phyloP scores from a whole-genome alignment of 352 stramenopile genomes.

The Globisporangium ultimum region DNA sequence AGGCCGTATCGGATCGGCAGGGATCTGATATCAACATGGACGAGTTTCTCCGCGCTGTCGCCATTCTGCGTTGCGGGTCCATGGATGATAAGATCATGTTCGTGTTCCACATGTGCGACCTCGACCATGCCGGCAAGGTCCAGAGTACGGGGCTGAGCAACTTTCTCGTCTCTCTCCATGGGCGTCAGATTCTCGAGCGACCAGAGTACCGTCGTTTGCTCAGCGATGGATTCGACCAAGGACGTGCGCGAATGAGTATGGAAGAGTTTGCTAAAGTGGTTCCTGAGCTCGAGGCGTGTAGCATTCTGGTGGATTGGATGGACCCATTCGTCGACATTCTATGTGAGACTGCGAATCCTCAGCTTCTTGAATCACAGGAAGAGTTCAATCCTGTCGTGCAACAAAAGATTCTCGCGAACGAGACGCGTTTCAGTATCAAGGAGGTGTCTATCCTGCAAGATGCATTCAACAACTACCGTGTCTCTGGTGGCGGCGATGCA shows the following conservation, averaged over 20 bases:
- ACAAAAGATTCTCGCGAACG: conserved; percentile 83
- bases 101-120: conserved; percentile 87
- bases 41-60: conserved; percentile 78
- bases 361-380: conserved; percentile 82
- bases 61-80: conserved; percentile 68
- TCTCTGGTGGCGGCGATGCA: conserved; percentile 54
- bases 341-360: conserved; percentile 73
- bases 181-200: conserved; percentile 70
- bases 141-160: conserved; percentile 85
- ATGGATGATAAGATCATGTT: conserved; percentile 78
- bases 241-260: conserved; percentile 65
- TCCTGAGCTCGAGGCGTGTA: conserved; percentile 40
- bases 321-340: conserved; percentile 80
- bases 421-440: conserved; percentile 77
- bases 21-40: conserved; percentile 87
- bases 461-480: conserved; percentile 82
- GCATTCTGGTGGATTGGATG: conserved; percentile 83
- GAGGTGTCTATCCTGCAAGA: conserved; percentile 81
- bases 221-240: conserved; percentile 81
- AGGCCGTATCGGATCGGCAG: conserved; percentile 80
- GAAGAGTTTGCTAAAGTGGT: conserved; percentile 73
- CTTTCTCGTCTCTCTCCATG: conserved; percentile 79
- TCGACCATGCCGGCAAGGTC: conserved; percentile 83
- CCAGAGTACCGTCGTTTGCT: conserved; percentile 69
- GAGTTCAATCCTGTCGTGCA: conserved; percentile 87